Percentiles rank a stretch among this genome's conserved stretches.
These are phyloP conservation scores for Neoscytalidium dimidiatum DNA, from an alignment of 2,329 filamentous ascomycete species.

Conservation along the genomic window DNA sequence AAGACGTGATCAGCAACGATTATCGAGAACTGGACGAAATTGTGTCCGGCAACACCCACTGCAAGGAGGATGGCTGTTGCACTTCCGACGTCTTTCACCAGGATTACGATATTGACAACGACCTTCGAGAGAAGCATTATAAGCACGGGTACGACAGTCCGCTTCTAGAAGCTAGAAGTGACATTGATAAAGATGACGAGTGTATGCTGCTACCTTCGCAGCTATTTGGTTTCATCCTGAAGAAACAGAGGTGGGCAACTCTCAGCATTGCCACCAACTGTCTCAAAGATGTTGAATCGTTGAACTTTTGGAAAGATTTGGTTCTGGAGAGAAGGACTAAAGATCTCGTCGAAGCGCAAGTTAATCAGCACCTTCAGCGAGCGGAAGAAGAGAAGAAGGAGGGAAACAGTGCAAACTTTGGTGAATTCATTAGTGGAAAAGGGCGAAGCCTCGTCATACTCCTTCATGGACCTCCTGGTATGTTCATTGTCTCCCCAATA, in stretches of 20 bases:
- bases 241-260: neutral
- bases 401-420: neutral
- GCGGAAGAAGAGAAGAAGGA: neutral
- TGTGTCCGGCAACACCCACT: neutral
- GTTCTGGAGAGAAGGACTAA: neutral
- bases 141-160: neutral
- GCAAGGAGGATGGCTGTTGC: neutral
- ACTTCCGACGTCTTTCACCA: neutral
- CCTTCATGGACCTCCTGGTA: slow-evolving; percentile 3
- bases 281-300: neutral
- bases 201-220: neutral
- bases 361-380: neutral
- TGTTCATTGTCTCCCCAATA: neutral
- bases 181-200: neutral
- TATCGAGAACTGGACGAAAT: neutral
- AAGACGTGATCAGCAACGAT: neutral
- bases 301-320: neutral
- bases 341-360: neutral
- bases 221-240: neutral
- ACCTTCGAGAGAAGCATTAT: neutral
- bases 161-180: neutral
- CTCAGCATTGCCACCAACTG: neutral
- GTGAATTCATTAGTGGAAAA: slow-evolving; percentile 35
- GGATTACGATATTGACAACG: neutral
- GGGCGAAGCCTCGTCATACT: slow-evolving; percentile 23